Conservation (phyloP, 805 yeast genomes). For the Martiniozyma abietophila region DNA sequence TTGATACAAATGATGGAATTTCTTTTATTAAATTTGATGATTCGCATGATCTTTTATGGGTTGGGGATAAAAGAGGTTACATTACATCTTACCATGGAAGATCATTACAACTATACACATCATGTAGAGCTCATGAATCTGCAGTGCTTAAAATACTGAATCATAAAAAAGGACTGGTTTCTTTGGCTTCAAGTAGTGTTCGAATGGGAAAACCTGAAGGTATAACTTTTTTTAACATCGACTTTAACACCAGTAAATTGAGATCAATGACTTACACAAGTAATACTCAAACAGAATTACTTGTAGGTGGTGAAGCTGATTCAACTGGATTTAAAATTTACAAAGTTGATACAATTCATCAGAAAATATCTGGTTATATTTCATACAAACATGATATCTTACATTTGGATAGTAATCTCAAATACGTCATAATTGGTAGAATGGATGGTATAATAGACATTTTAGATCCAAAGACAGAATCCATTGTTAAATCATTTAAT, state of each 20-base stretch:
- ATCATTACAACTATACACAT: constrained; percentile 44
- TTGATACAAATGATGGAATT: constrained; percentile 15
- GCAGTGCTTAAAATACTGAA: constrained; percentile 45
- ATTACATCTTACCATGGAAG: constrained; percentile 36
- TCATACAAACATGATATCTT: constrained; percentile 37
- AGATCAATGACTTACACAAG: constrained; percentile 34
- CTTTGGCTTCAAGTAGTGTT: constrained; percentile 43
- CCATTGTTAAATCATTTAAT: constrained; percentile 41
- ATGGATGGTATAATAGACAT: constrained; percentile 54
- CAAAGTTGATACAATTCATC: constrained; percentile 34
- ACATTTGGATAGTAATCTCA: constrained; percentile 40
- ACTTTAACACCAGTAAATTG: constrained; percentile 25
- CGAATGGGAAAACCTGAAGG: constrained; percentile 53
- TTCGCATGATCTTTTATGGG: constrained; percentile 74
- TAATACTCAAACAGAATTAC: constrained; percentile 32
- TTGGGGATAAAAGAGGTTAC: constrained; percentile 60
- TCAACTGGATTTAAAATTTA: constrained; percentile 26
- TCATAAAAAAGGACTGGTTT: constrained; percentile 48
- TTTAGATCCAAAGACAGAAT: constrained; percentile 44
- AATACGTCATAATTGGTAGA: constrained; percentile 50
- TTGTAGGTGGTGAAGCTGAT: constrained; percentile 32
- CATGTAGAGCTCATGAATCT: constrained; percentile 42
- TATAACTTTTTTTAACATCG: constrained; percentile 28
- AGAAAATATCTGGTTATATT: constrained; percentile 27
- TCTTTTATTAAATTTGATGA: constrained; percentile 50